Evolutionary conservation across 192 early-diverging fungal species (phyloP).

Genomic region (Powellomyces hirtus): DNA sequence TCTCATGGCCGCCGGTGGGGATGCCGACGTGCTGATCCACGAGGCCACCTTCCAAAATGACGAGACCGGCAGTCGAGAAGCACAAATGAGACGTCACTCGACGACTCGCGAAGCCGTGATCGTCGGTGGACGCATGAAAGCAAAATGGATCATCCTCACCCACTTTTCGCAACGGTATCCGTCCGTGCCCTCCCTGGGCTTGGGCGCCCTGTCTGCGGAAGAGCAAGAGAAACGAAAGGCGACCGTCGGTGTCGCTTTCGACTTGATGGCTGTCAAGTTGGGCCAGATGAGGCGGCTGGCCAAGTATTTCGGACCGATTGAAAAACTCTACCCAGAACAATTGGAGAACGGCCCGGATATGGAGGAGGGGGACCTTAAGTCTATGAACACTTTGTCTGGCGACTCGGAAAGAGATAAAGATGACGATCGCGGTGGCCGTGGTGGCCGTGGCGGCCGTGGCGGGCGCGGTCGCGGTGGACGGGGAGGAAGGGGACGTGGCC

Average conservation of each 20-base stretch:
- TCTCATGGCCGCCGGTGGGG: slow-evolving; percentile 68
- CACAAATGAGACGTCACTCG: slow-evolving; percentile 76
- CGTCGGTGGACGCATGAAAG: slow-evolving; percentile 82
- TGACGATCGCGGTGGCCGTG: neutral
- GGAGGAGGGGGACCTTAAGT: slow-evolving; percentile 10
- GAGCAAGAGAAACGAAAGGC: neutral
- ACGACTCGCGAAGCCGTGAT: slow-evolving; percentile 85
- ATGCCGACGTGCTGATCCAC: slow-evolving; percentile 75
- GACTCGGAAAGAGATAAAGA: neutral
- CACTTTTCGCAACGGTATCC: slow-evolving; percentile 96
- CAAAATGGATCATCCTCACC: slow-evolving; percentile 78
- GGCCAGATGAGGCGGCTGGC: slow-evolving; percentile 6
- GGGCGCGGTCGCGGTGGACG: neutral
- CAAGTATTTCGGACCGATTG: slow-evolving; percentile 4
- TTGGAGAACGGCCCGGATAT: slow-evolving; percentile 18
- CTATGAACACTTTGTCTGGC: neutral
- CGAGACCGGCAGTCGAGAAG: slow-evolving; percentile 48
- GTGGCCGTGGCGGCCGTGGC: slow-evolving; percentile 3
- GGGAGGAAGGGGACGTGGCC: slow-evolving; percentile 6
- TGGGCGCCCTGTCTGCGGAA: slow-evolving; percentile 9
- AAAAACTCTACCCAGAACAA: slow-evolving; percentile 8
- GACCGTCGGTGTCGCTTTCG: slow-evolving; percentile 69
- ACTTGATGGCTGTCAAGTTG: slow-evolving; percentile 63
- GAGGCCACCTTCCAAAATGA: slow-evolving; percentile 77
- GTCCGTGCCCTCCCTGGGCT: slow-evolving; percentile 54